Conservation (phyloP, 2,329 filamentous ascomycete genomes). For the Fusarium sp. region DNA sequence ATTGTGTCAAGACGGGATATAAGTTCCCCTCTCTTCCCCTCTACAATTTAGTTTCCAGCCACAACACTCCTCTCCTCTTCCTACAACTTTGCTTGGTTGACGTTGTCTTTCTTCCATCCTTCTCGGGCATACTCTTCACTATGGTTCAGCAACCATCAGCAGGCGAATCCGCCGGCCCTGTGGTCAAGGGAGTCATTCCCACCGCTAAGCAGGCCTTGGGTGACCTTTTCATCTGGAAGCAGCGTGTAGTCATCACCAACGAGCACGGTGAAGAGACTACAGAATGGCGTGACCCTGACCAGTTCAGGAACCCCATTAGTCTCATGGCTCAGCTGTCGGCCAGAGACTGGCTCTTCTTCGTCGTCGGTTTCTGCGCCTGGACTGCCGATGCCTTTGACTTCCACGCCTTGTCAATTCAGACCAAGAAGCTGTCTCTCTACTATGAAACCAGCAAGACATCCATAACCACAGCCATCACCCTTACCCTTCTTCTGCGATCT, state of each 20-base stretch:
- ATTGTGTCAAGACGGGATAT: conserved; percentile 2
- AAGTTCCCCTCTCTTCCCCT: conserved; percentile 19
- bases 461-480: conserved; percentile 81
- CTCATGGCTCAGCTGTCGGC: conserved; percentile 75
- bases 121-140: not conserved
- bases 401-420: conserved; percentile 84
- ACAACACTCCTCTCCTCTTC: not conserved
- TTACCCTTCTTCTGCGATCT: conserved; percentile 82
- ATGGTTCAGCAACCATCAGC: conserved; percentile 27
- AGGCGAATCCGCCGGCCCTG: conserved; percentile 73
- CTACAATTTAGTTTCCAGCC: not conserved
- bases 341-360: conserved; percentile 81
- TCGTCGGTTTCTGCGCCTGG: conserved; percentile 83
- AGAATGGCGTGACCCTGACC: conserved; percentile 78
- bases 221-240: conserved; percentile 82
- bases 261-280: conserved; percentile 74
- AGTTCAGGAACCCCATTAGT: conserved; percentile 78
- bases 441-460: conserved; percentile 71
- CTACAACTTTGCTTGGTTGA: not conserved
- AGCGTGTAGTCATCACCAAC: conserved; percentile 77
- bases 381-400: conserved; percentile 89
- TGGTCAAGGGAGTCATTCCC: conserved; percentile 75
- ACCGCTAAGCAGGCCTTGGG: conserved; percentile 75
- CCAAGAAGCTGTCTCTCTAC: conserved; percentile 74
- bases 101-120: not conserved